Evolutionary conservation across 2,329 filamentous ascomycete genomes (phyloP).

Genomic region (Aspergillus sp.): DNA sequence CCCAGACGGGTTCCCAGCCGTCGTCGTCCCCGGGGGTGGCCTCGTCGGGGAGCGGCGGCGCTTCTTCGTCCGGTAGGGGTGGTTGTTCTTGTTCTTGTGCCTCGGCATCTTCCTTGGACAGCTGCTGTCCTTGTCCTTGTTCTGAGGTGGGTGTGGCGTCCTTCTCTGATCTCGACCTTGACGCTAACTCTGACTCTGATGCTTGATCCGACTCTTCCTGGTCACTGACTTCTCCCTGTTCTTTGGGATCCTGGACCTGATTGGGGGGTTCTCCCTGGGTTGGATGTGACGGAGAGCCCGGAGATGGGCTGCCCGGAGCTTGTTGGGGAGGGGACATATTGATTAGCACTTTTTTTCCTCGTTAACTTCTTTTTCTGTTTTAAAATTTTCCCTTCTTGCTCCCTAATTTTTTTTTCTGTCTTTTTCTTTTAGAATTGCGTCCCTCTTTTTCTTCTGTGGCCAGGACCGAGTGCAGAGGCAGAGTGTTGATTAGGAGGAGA

Average conservation of each 20-base stretch:
- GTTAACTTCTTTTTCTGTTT: not conserved
- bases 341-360: not conserved
- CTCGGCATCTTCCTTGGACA: slow-evolving; percentile 9
- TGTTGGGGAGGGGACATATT: not conserved
- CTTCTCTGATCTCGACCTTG: not conserved
- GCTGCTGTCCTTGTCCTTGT: slow-evolving; percentile 5
- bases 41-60: slow-evolving; percentile 55
- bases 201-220: not conserved
- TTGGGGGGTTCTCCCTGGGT: not conserved
- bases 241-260: not conserved
- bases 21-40: slow-evolving; percentile 55
- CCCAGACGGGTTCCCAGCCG: slow-evolving; percentile 83
- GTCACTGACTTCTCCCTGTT: not conserved
- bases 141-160: not conserved
- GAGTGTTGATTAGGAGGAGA: not conserved
- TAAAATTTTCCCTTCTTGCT: not conserved
- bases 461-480: not conserved
- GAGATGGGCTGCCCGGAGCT: not conserved
- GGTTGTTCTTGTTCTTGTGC: slow-evolving; percentile 27
- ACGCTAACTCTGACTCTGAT: slow-evolving; percentile 46
- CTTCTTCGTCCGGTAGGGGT: slow-evolving; percentile 43
- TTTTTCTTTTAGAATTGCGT: not conserved
- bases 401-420: not conserved
- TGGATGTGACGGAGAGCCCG: not conserved
- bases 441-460: not conserved